Conservation (phyloP, 2,329 filamentous ascomycete species). For the Aspergillus flavus region DNA sequence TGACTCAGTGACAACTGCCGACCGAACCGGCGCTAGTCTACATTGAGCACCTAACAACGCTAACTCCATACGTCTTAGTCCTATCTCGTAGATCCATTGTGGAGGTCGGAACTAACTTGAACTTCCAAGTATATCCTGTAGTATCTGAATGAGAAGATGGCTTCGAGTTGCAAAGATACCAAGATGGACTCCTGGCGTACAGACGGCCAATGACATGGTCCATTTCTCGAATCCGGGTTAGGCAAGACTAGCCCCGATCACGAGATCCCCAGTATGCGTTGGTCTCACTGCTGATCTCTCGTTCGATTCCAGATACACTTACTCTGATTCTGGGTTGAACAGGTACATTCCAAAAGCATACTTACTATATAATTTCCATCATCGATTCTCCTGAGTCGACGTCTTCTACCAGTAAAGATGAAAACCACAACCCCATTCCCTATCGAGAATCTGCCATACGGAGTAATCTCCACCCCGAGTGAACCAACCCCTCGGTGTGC, state of each 20-base stretch:
- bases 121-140: no score
- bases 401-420: neutral
- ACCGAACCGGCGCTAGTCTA: neutral
- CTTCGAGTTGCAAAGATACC: no score
- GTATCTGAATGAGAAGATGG: no score
- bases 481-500: neutral
- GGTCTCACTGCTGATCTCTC: neutral
- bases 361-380: accelerated
- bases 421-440: neutral
- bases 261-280: neutral
- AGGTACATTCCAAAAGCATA: neutral
- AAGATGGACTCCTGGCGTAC: no score
- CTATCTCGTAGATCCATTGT: no score
- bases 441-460: neutral
- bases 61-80: neutral
- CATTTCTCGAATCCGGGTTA: neutral
- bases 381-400: neutral
- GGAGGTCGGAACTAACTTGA: no score
- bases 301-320: neutral
- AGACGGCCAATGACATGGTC: neutral
- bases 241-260: neutral
- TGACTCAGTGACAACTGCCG: no score
- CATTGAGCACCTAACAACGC: neutral
- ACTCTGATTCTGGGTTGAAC: neutral
- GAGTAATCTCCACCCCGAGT: neutral